Evolutionary conservation across 1,284 basidiomycete species (phyloP).

Genomic region (Cryptococcus jaspeensis): DNA sequence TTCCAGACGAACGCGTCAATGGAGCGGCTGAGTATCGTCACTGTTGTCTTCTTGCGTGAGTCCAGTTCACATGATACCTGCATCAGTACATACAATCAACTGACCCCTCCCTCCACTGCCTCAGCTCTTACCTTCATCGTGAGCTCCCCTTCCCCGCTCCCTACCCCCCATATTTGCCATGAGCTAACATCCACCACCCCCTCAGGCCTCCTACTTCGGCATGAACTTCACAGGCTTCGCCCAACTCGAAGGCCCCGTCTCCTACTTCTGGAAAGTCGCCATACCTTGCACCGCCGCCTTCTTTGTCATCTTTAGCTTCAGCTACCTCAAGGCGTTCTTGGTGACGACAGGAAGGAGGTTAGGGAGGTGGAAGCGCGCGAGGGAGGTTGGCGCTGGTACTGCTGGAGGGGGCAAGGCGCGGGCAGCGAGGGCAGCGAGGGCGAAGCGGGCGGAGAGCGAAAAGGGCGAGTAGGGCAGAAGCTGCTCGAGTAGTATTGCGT

Average conservation of each 20-base stretch:
- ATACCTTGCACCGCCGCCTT: constrained; percentile 43
- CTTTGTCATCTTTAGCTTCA: constrained; percentile 48
- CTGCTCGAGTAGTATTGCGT: too few species aligned
- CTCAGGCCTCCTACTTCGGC: constrained; percentile 36
- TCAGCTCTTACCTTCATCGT: constrained; percentile 33
- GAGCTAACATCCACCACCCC: not conserved
- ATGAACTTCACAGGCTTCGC: constrained; percentile 47
- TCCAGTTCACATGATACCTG: constrained; percentile 6
- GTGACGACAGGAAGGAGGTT: constrained; percentile 32
- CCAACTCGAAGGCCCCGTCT: constrained; percentile 34
- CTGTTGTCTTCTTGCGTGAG: constrained; percentile 52
- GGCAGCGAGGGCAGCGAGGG: too few species aligned
- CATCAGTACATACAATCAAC: not conserved
- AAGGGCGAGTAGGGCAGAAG: too few species aligned
- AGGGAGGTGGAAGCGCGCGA: constrained; percentile 27
- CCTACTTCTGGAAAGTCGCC: constrained; percentile 50
- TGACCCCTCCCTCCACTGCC: not conserved
- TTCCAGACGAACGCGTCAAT: constrained; percentile 51
- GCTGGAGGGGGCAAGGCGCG: not conserved
- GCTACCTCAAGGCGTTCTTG: constrained; percentile 36
- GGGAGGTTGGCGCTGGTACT: constrained; percentile 12
- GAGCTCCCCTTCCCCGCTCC: constrained; percentile 13
- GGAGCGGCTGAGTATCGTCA: constrained; percentile 50
- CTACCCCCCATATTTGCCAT: not conserved
- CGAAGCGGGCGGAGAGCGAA: too few species aligned